phyloP scores from a whole-genome alignment of 495 filamentous ascomycete genomes.

The Chlorociboria aeruginascens region DNA sequence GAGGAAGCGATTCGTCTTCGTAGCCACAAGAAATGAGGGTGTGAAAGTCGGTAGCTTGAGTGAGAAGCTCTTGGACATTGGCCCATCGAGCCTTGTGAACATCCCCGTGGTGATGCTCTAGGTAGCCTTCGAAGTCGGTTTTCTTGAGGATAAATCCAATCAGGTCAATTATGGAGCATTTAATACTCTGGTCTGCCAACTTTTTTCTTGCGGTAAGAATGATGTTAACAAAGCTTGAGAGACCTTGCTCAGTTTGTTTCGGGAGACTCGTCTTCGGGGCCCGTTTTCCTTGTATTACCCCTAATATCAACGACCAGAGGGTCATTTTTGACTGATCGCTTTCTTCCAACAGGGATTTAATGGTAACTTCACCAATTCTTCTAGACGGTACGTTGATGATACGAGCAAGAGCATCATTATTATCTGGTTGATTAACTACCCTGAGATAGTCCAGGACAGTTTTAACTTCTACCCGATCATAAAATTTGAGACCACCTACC shows the following conservation, averaged over 20 bases:
- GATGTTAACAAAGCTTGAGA: constrained; percentile 47
- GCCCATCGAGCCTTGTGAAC: constrained; percentile 81
- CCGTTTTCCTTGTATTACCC: constrained; percentile 57
- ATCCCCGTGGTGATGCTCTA: constrained; percentile 55
- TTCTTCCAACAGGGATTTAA: constrained; percentile 59
- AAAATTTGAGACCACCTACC: constrained; percentile 66
- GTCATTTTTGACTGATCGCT: constrained; percentile 56
- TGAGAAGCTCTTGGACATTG: constrained; percentile 81
- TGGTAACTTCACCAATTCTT: constrained; percentile 71
- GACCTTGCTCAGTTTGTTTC: constrained; percentile 52
- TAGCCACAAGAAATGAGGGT: constrained; percentile 22
- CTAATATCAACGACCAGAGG: constrained; percentile 63
- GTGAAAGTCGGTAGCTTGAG: constrained; percentile 61
- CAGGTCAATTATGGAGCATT: constrained; percentile 51
- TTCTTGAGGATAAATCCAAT: constrained; percentile 64
- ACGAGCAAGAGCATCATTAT: constrained; percentile 76
- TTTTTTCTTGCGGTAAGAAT: constrained; percentile 50
- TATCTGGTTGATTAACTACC: constrained; percentile 72
- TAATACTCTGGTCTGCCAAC: constrained; percentile 32
- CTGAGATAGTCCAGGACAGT: constrained; percentile 80
- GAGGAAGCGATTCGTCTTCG: constrained; percentile 60
- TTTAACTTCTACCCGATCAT: constrained; percentile 86
- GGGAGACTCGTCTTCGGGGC: constrained; percentile 55
- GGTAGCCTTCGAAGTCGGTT: constrained; percentile 59
- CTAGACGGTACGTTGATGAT: constrained; percentile 80